Evolutionary conservation across 176 grass and related monocot species (phyloP).

Genomic region (Melocanna baccifera): DNA sequence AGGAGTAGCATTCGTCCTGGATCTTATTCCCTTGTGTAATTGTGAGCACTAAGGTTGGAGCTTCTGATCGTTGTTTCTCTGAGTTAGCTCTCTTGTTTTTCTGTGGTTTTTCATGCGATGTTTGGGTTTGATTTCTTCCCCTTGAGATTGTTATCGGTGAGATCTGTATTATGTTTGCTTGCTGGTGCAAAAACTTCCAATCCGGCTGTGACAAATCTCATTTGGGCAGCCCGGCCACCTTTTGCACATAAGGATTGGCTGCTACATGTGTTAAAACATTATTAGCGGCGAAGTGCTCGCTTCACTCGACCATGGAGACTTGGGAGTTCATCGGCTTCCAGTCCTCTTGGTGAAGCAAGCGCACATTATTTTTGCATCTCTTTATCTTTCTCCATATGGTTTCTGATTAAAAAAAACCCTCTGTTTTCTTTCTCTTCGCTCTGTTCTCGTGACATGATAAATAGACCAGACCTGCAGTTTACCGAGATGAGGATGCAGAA

Average conservation of each 20-base stretch:
- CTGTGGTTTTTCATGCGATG: neutral
- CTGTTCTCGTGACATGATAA: neutral
- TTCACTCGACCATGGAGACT: constrained; percentile 24
- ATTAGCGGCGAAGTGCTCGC: constrained; percentile 28
- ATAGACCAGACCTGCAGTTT: neutral
- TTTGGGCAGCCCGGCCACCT: constrained; percentile 83
- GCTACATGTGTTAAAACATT: constrained; percentile 31
- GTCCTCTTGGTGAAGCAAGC: constrained; percentile 36
- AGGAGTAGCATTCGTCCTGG: neutral
- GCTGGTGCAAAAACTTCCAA: constrained; percentile 89
- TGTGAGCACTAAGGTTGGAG: neutral
- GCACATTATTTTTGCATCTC: constrained; percentile 12
- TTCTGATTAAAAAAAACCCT: neutral
- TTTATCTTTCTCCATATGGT: neutral
- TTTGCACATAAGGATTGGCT: constrained; percentile 66
- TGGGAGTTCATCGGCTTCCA: constrained; percentile 39
- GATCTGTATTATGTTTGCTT: neutral
- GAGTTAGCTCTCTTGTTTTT: neutral
- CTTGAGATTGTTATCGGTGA: neutral
- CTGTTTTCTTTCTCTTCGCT: neutral
- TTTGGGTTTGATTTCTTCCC: neutral
- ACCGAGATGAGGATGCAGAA: neutral
- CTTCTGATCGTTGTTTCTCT: neutral
- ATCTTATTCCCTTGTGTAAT: neutral
- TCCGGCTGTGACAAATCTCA: constrained; percentile 66